These are phyloP conservation scores for Boletus rex-veris DNA, from an alignment of 768 basidiomycete genomes.

Conservation along the genomic window DNA sequence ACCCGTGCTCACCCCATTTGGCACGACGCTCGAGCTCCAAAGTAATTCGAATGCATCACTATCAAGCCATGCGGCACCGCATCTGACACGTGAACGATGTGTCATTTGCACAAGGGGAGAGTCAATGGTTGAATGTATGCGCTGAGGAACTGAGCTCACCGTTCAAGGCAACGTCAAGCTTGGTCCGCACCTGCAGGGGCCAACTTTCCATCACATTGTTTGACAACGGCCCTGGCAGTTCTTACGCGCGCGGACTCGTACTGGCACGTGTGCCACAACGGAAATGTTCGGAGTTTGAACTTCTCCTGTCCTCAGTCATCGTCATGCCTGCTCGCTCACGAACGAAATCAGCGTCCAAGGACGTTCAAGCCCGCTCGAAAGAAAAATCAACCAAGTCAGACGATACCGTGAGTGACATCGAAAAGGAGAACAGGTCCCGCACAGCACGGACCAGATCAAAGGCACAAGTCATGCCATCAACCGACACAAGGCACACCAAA, in stretches of 20 bases:
- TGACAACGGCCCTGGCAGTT: neutral
- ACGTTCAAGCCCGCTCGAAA: slow-evolving; percentile 11
- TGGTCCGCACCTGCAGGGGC: neutral
- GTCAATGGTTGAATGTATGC: slow-evolving; percentile 1
- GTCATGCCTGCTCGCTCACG: slow-evolving; percentile 48
- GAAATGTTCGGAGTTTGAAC: slow-evolving; percentile 32
- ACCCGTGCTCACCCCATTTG: slow-evolving; percentile 12
- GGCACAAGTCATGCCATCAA: slow-evolving; percentile 13
- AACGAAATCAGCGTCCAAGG: slow-evolving; percentile 34
- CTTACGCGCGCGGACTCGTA: neutral
- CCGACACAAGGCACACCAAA: slow-evolving; percentile 16
- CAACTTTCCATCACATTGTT: too few relatives aligned
- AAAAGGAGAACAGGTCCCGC: slow-evolving; percentile 31
- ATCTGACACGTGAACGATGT: slow-evolving; percentile 12
- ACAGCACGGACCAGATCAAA: slow-evolving; percentile 24
- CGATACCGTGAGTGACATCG: slow-evolving; percentile 25
- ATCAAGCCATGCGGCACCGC: slow-evolving; percentile 5
- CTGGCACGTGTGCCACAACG: slow-evolving; percentile 21
- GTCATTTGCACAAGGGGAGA: too few relatives aligned
- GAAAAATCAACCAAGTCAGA: slow-evolving; percentile 17
- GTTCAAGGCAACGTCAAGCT: slow-evolving; percentile 5
- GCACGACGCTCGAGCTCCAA: neutral
- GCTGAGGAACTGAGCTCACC: neutral
- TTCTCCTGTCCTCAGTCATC: slow-evolving; percentile 22
- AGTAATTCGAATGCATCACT: slow-evolving; percentile 11